These are phyloP conservation scores for Pholiota microspora DNA, from an alignment of 768 basidiomycete species.

Conservation along the genomic window DNA sequence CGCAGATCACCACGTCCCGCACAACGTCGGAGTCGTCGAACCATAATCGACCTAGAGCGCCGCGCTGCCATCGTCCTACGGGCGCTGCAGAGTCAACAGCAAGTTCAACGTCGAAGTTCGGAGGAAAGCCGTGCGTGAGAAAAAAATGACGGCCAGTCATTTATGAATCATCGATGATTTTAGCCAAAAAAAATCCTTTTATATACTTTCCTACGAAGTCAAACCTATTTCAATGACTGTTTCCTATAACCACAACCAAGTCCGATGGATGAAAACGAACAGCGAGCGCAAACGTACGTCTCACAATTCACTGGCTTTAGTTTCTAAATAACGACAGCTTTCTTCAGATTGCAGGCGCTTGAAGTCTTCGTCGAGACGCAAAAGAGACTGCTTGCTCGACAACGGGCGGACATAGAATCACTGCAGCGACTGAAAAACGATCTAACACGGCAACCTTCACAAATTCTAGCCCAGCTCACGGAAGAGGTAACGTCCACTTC, in stretches of 20 bases:
- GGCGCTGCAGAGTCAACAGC: too few relatives aligned
- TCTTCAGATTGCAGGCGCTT: slow-evolving; percentile 59
- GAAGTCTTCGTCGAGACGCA: slow-evolving; percentile 64
- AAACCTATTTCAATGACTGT: slow-evolving; percentile 14
- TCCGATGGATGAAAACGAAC: slow-evolving; percentile 30
- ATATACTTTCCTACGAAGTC: slow-evolving; percentile 10
- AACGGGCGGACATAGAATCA: slow-evolving; percentile 59
- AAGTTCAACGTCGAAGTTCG: too few relatives aligned
- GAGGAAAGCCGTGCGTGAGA: slow-evolving; percentile 19
- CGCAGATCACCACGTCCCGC: too few relatives aligned
- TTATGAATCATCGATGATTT: too few relatives aligned
- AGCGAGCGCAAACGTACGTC: slow-evolving; percentile 38
- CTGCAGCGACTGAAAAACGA: slow-evolving; percentile 36
- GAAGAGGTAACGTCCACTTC: too few relatives aligned
- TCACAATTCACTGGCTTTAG: too few relatives aligned
- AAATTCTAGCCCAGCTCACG: slow-evolving; percentile 15
- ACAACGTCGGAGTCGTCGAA: too few relatives aligned
- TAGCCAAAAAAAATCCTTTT: slow-evolving; percentile 17
- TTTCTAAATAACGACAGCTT: too few relatives aligned
- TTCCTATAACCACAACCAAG: slow-evolving; percentile 16
- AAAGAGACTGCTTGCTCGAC: slow-evolving; percentile 53
- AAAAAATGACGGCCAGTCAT: too few relatives aligned
- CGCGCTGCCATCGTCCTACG: too few relatives aligned
- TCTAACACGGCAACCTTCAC: slow-evolving; percentile 11
- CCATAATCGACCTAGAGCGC: too few relatives aligned